phyloP scores from a whole-genome alignment of 768 basidiomycete species.

The Podaxis carcinomalis region DNA sequence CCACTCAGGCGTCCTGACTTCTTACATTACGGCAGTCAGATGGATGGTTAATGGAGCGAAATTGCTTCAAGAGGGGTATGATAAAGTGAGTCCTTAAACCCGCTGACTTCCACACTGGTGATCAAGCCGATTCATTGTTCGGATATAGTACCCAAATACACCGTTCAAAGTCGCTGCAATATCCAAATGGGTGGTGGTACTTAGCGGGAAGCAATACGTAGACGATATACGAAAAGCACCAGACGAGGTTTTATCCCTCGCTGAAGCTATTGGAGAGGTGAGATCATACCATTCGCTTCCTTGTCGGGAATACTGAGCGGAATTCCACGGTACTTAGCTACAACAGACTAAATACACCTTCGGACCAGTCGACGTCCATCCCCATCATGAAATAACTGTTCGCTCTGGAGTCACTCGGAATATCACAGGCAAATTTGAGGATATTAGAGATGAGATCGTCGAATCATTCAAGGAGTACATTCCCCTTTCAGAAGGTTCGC shows the following conservation, averaged over 20 bases:
- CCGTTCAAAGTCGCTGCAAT: conserved; percentile 24
- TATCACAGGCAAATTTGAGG: conserved; percentile 30
- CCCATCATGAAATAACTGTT: conserved; percentile 28
- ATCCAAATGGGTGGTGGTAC: conserved; percentile 35
- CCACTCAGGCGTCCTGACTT: conserved; percentile 19
- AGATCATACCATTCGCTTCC: background rate
- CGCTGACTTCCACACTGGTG: background rate
- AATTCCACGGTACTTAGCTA: conserved; percentile 18
- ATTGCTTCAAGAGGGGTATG: conserved; percentile 23
- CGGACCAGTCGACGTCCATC: conserved; percentile 23
- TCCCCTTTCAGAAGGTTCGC: conserved; percentile 23
- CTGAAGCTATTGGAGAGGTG: conserved; percentile 28
- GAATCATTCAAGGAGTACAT: conserved; percentile 36
- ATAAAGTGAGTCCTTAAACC: conserved; percentile 11
- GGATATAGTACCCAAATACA: conserved; percentile 19
- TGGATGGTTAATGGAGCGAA: conserved; percentile 19
- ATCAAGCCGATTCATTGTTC: background rate
- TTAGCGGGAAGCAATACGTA: conserved; percentile 23
- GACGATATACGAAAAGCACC: conserved; percentile 38
- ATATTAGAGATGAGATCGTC: conserved; percentile 40
- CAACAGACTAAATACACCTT: conserved; percentile 36
- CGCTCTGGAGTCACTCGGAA: conserved; percentile 31
- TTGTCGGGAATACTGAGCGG: too few species aligned
- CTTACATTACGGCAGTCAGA: conserved; percentile 20
- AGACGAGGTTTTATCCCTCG: conserved; percentile 32